phyloP scores from a whole-genome alignment of 164 flowering plant genomes.

The Chimonanthus salicifolius region DNA sequence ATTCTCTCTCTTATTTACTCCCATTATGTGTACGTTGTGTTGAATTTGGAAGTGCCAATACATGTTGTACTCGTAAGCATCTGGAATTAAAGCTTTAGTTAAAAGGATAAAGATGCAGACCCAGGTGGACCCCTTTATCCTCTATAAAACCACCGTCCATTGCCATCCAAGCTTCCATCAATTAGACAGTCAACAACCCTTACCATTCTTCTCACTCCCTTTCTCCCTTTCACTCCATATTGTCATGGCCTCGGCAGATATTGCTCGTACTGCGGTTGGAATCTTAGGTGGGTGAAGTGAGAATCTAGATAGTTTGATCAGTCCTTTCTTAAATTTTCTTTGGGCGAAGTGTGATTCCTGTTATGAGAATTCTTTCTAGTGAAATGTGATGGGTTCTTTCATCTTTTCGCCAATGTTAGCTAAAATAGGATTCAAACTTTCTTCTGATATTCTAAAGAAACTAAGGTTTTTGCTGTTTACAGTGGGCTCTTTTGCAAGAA shows the following conservation, averaged over 20 bases:
- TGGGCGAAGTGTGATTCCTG: no score
- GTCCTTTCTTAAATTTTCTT: no score
- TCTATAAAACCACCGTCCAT: not conserved
- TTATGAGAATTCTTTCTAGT: not conserved
- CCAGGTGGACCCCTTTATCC: not conserved
- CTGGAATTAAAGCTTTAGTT: constrained; percentile 9
- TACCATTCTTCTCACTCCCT: not conserved
- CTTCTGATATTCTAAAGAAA: no score
- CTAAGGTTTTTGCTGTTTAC: no score
- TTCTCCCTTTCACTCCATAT: not conserved
- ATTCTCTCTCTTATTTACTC: constrained; percentile 7
- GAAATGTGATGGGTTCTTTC: not conserved
- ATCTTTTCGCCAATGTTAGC: not conserved
- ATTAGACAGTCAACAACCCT: not conserved
- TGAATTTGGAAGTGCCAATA: constrained; percentile 10
- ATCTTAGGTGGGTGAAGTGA: constrained; percentile 5
- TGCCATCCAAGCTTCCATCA: not conserved
- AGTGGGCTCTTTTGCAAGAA: no score
- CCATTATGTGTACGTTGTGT: constrained; percentile 17
- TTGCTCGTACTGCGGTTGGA: constrained; percentile 1
- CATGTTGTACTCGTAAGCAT: constrained; percentile 29
- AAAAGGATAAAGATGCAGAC: constrained; percentile 5
- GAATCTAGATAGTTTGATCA: not conserved
- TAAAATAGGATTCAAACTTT: no score
- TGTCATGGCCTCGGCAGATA: not conserved